These are phyloP conservation scores for Mycena chlorophos DNA, from an alignment of 768 basidiomycete species.

Conservation along the genomic window DNA sequence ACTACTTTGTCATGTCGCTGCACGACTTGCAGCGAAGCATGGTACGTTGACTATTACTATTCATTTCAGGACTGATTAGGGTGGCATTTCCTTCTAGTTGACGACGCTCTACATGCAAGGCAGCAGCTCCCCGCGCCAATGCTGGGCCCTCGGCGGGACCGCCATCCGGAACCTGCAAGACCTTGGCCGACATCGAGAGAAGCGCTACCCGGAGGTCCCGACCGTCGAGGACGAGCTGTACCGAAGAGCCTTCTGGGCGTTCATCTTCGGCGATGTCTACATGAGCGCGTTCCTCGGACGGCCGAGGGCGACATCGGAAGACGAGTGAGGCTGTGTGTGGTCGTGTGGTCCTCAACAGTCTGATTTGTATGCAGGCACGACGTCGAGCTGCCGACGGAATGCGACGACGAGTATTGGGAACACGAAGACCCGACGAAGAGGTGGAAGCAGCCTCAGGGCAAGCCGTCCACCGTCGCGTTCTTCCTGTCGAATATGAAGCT, in stretches of 20 bases:
- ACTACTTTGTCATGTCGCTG: not conserved
- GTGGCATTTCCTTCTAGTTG: slow-evolving; percentile 12
- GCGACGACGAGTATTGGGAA: slow-evolving; percentile 65
- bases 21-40: slow-evolving; percentile 10
- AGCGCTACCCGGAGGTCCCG: slow-evolving; percentile 11
- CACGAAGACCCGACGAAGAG: slow-evolving; percentile 37
- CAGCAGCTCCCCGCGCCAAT: not conserved
- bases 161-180: slow-evolving; percentile 8
- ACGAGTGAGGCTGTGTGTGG: slow-evolving; percentile 43
- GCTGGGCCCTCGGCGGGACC: slow-evolving; percentile 10
- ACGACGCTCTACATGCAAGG: slow-evolving; percentile 15
- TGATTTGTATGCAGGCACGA: slow-evolving; percentile 43
- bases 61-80: not conserved
- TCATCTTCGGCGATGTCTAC: slow-evolving; percentile 9
- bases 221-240: slow-evolving; percentile 18
- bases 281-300: slow-evolving; percentile 50
- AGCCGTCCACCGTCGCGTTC: slow-evolving; percentile 42
- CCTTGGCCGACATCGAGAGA: slow-evolving; percentile 13
- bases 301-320: slow-evolving; percentile 55
- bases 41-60: slow-evolving; percentile 3
- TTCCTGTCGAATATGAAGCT: slow-evolving; percentile 47
- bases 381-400: slow-evolving; percentile 52
- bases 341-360: not conserved
- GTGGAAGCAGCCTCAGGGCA: slow-evolving; percentile 52
- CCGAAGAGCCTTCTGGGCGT: slow-evolving; percentile 14